A percentile compares a stretch with the other conserved stretches of the same genome.
Conservation (phyloP, 2,329 filamentous ascomycete species). For the Claviceps citrina region DNA sequence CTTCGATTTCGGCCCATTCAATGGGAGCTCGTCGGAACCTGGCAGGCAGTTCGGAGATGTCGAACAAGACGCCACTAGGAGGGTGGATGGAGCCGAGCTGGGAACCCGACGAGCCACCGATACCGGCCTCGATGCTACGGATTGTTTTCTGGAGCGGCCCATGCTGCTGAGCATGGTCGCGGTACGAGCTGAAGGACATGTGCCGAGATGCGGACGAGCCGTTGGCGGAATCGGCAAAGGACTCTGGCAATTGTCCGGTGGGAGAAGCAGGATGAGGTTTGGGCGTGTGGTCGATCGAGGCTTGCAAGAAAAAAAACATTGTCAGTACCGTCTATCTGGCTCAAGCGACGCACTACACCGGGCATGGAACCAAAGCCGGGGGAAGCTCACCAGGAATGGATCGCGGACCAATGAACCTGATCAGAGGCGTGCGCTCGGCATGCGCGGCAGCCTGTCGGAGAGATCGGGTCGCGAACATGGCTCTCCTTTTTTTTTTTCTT, state of each 20-base stretch:
- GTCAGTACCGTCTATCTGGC: slow-evolving; percentile 10
- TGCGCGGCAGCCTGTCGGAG: slow-evolving; percentile 44
- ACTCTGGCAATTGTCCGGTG: slow-evolving; percentile 43
- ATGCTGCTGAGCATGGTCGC: slow-evolving; percentile 63
- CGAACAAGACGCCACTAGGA: slow-evolving; percentile 64
- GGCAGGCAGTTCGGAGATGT: slow-evolving; percentile 70
- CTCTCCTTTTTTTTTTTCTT: not conserved
- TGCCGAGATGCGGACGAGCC: slow-evolving; percentile 25
- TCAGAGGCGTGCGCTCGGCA: slow-evolving; percentile 44
- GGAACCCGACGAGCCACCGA: slow-evolving; percentile 50
- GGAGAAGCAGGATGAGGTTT: slow-evolving; percentile 60
- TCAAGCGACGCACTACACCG: too few species aligned
- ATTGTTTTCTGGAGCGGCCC: slow-evolving; percentile 53
- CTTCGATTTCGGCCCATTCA: slow-evolving; percentile 77
- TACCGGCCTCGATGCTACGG: slow-evolving; percentile 21
- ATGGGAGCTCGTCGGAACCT: slow-evolving; percentile 68
- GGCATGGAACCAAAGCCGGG: too few species aligned
- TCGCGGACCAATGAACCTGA: slow-evolving; percentile 47
- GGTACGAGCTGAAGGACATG: slow-evolving; percentile 59
- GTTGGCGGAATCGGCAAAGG: slow-evolving; percentile 25
- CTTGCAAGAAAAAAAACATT: slow-evolving; percentile 23
- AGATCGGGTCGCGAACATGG: slow-evolving; percentile 40
- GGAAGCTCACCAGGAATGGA: slow-evolving; percentile 33
- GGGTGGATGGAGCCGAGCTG: slow-evolving; percentile 59
- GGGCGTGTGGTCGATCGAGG: slow-evolving; percentile 56